These are phyloP conservation scores for Candida suzukii DNA, from an alignment of 805 yeast genomes.

Conservation along the genomic window DNA sequence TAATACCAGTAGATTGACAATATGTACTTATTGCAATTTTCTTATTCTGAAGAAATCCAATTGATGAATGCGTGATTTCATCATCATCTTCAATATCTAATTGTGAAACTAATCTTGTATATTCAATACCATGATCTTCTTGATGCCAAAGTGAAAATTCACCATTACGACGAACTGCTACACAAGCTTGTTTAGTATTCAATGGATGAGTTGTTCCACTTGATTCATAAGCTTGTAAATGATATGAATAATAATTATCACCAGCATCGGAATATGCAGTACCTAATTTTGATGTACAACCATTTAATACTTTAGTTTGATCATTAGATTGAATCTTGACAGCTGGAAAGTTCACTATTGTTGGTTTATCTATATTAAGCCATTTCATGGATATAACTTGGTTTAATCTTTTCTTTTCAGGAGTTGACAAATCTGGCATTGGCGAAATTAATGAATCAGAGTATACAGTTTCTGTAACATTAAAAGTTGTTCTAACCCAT, in stretches of 20 bases:
- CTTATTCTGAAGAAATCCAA: conserved; percentile 48
- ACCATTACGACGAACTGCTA: conserved; percentile 61
- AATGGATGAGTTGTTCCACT: conserved; percentile 64
- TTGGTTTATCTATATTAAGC: conserved; percentile 68
- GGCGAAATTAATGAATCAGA: conserved; percentile 27
- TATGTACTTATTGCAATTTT: conserved; percentile 35
- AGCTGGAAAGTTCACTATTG: conserved; percentile 56
- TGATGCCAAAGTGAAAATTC: conserved; percentile 54
- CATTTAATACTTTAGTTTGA: conserved; percentile 21
- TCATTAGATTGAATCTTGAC: conserved; percentile 23
- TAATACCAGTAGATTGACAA: conserved; percentile 26
- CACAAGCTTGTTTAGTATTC: conserved; percentile 60
- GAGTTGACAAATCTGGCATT: conserved; percentile 17
- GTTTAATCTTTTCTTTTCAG: conserved; percentile 13
- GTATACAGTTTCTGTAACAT: conserved; percentile 39
- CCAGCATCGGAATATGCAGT: conserved; percentile 27
- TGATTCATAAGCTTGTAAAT: conserved; percentile 52
- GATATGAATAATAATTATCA: conserved; percentile 39
- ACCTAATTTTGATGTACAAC: conserved; percentile 28
- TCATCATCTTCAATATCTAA: conserved; percentile 24
- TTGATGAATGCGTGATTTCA: conserved; percentile 30
- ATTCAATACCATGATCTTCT: conserved; percentile 55
- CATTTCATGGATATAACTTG: conserved; percentile 52
- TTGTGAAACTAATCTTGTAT: conserved; percentile 29
- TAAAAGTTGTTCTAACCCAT: conserved; percentile 30